Conservation (phyloP, 1,139 yeast genomes). For the Zygosaccharomyces pseudobailii region DNA sequence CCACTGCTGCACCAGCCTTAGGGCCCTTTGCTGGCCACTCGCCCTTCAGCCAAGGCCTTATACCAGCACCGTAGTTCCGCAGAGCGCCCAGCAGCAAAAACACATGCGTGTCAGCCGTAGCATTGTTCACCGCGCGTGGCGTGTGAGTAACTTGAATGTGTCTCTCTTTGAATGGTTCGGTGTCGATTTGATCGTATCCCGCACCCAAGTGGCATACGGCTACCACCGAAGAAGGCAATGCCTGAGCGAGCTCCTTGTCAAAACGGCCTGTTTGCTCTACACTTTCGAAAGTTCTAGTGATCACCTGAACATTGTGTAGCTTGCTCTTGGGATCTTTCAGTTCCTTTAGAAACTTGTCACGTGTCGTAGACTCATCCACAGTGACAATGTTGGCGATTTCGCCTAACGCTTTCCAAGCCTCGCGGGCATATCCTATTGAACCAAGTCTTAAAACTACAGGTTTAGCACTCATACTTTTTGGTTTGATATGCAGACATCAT, state of each 20-base stretch:
- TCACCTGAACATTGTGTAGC: conserved; percentile 44
- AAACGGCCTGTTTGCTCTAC: conserved; percentile 60
- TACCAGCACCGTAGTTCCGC: conserved; percentile 55
- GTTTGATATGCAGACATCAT: background rate
- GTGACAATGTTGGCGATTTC: conserved; percentile 48
- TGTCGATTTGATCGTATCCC: conserved; percentile 84
- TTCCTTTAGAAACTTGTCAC: conserved; percentile 48
- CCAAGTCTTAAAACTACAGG: conserved; percentile 62
- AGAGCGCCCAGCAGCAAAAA: conserved; percentile 60
- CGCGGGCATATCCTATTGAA: conserved; percentile 46
- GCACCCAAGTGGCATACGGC: conserved; percentile 83
- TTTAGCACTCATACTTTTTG: conserved; percentile 25
- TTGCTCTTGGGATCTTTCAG: conserved; percentile 40
- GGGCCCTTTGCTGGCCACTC: conserved; percentile 48
- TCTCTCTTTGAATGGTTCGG: conserved; percentile 34
- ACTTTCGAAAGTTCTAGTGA: conserved; percentile 51
- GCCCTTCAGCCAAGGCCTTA: conserved; percentile 48
- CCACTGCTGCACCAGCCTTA: conserved; percentile 44
- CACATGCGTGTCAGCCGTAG: conserved; percentile 80
- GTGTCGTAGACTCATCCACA: conserved; percentile 40
- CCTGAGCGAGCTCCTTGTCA: conserved; percentile 62
- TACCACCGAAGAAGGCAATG: conserved; percentile 58
- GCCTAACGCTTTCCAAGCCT: conserved; percentile 51
- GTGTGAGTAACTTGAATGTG: conserved; percentile 67
- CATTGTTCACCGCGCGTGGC: conserved; percentile 66